Conservation (phyloP, 2,329 filamentous ascomycete genomes). For the Fusarium succisae region DNA sequence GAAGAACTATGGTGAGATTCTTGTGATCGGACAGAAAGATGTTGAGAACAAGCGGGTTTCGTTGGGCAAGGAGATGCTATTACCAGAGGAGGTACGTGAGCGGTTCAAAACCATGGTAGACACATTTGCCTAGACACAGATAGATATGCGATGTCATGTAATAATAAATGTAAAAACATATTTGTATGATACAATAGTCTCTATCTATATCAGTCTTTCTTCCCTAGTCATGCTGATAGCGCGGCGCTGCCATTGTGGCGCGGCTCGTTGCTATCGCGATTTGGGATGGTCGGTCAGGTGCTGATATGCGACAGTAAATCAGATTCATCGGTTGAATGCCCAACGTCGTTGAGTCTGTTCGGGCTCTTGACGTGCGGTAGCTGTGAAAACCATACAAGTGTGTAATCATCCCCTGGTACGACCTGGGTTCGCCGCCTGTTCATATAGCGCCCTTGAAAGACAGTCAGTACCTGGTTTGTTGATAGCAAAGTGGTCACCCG, state of each 20-base stretch:
- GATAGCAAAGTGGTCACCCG: not conserved
- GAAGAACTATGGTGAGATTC: constrained; percentile 77
- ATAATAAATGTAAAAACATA: constrained; percentile 5
- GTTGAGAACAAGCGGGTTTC: constrained; percentile 66
- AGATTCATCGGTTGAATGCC: not conserved
- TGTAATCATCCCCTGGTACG: constrained; percentile 27
- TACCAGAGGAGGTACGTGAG: constrained; percentile 55
- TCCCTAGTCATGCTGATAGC: constrained; percentile 8
- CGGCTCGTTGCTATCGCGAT: constrained; percentile 7
- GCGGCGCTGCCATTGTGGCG: constrained; percentile 1
- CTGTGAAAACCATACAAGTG: not conserved
- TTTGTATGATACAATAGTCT: constrained; percentile 5
- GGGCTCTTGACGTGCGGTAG: not conserved
- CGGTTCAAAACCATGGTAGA: constrained; percentile 58
- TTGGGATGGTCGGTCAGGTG: not conserved
- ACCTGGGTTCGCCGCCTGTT: constrained; percentile 25
- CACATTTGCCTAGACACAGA: constrained; percentile 55
- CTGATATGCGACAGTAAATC: not conserved
- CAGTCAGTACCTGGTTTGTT: constrained; percentile 10
- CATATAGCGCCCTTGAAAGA: constrained; percentile 30
- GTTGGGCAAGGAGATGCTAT: constrained; percentile 53
- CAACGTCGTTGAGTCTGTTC: not conserved
- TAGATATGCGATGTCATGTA: constrained; percentile 1
- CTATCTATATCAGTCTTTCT: not conserved
- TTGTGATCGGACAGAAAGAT: constrained; percentile 76